Evolutionary conservation across 352 stramenopile genomes (phyloP), one percentile per base, ranked within the genome.

Genomic region (Discostella stelligera): DNA sequence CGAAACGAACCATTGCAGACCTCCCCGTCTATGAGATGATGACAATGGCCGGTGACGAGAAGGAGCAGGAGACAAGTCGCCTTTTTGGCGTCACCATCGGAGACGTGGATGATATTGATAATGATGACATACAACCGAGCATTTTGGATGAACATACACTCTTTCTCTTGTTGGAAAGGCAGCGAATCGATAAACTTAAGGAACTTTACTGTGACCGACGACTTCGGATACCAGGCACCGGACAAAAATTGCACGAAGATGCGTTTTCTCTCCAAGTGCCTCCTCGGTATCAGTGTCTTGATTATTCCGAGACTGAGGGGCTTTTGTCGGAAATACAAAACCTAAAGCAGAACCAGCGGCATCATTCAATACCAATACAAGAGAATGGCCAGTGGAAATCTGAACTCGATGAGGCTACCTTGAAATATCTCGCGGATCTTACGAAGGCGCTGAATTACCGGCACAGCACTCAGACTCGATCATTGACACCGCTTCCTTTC

Each of bases 111-210:
- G n/a, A n/a, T n/a, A n/a, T n/a, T n/a, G n/a, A n/a, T 2, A 44
- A 14, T 1, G 37, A 10, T 11, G 37, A 44, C 2, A 10, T 44
- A 44, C 7, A 11, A 32, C 5, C 27, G 23, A 65, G 49, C 5
- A 11, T 30, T 3, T 58, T 56, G 30, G 52, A 65, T 21, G 65
- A 62, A 7, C 66, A 66, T 18, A 54, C 32, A 18, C 18, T 77
- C 37, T 77, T 77, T 27, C 25, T 53, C 3, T 13, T 71, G 30
- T 39, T 77, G 2, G 69, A 77, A 52, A 61, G 64, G 23, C 46
- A 77, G 37, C 48, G 69, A 25, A 77, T 65, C 25, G n/a, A n/a
- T 14, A 71, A 77, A 48, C 60, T 77, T 1, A 64, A 52, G 59
- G 69, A 65, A 23, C n/a, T 77, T 14, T 77, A 77, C 32, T 18